Conservation (phyloP, 1,284 basidiomycete genomes). For the Sporisorium scitamineum region DNA sequence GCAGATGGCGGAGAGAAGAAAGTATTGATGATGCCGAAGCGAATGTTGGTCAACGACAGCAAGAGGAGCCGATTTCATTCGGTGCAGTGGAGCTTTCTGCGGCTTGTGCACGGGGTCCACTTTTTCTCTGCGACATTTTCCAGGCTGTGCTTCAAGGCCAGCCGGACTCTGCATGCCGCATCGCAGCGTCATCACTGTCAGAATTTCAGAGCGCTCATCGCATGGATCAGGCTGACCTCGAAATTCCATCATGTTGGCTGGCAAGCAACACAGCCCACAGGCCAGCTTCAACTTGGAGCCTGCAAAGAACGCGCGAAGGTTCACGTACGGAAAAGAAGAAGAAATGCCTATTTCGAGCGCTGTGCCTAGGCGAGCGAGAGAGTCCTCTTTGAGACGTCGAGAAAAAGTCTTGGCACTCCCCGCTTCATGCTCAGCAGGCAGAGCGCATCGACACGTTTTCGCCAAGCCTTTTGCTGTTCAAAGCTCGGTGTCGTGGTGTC, state of each 20-base stretch:
- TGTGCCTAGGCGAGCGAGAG: neutral
- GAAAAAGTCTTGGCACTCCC: slow-evolving; percentile 23
- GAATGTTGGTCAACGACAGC: neutral
- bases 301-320: too few relatives aligned
- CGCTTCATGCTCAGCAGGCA: slow-evolving; percentile 4
- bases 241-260: too few relatives aligned
- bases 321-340: neutral
- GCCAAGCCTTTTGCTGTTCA: slow-evolving; percentile 20
- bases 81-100: neutral
- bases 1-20: slow-evolving; percentile 15
- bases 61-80: neutral
- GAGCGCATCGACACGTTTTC: slow-evolving; percentile 12
- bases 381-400: neutral
- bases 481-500: neutral
- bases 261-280: too few relatives aligned
- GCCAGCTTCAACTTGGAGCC: too few relatives aligned
- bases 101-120: slow-evolving; percentile 25
- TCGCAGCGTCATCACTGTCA: slow-evolving; percentile 10
- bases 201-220: too few relatives aligned
- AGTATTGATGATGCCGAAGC: neutral
- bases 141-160: slow-evolving; percentile 8
- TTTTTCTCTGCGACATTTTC: neutral
- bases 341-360: slow-evolving; percentile 10
- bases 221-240: too few relatives aligned
- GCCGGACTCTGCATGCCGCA: slow-evolving; percentile 5